Base-by-base conservation (phyloP, 139 green algal species). In the Limnomonas spitsbergensis region DNA sequence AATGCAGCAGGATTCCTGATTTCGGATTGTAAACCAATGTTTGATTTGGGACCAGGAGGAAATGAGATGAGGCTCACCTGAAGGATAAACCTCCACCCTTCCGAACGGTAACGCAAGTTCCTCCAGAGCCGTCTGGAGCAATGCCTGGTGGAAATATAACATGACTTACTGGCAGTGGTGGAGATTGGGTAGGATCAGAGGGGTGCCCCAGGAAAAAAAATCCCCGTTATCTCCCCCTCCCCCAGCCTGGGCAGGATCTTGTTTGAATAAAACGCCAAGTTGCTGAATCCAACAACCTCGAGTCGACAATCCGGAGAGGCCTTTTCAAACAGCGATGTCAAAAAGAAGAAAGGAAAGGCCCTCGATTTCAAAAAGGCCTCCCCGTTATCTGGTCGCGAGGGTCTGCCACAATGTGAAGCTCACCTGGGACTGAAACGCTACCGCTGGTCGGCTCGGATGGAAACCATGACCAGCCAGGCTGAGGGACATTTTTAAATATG, bases 381-480 rank as follows among this genome's bases (percentile, higher is more conserved):
- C n/a, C n/a, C 7, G 29, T 20, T 35, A 37, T 32, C 9, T 35
- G 9, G 29, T 20, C 9, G 56, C 9, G 29, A 4, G 9, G n/a
- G 29, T 70, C 4, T 70, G 29, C n/a, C 47, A 61, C 47, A 20
- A 14, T 61, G 20, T 29, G 14, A 61, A 14, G 14, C 14, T 61
- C 20, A 61, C 47, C 47, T 29, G 47, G 47, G 14, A 61, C 47
- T 29, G 47, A 61, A 29, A 70, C 14, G 4, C 29, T 7, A 32
- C n/a, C 29, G 27, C n/a, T 38, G 14, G 3, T 3, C 32, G 67
- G 24, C 29, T 53, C 7, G 78, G 79, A 87, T 1, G 78, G 40
- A 32, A 69, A 75, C 78, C 78, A 84, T 31, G 26, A 52, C 82
- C 82, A 87, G 35, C 83, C 83, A 1, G 79, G 47, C 38, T 74